Conservation (phyloP, 768 basidiomycete genomes). For the Amanita thiersii region DNA sequence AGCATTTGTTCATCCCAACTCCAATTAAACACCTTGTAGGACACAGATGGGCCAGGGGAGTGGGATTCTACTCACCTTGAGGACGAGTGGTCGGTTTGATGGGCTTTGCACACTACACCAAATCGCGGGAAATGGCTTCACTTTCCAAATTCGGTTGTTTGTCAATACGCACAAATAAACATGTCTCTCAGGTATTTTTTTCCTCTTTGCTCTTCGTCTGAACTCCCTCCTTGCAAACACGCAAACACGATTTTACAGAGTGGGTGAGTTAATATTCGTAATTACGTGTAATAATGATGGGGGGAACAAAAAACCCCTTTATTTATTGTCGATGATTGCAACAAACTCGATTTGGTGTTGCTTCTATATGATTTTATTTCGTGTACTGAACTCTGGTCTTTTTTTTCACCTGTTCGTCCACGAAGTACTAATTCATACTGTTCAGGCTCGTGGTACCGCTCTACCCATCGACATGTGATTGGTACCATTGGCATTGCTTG, state of each 20-base stretch:
- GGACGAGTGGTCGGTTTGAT: conserved; percentile 40
- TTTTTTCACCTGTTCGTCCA: too few species aligned
- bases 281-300: neutral
- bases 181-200: conserved; percentile 1
- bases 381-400: too few species aligned
- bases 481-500: too few species aligned
- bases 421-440: too few species aligned
- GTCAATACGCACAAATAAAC: conserved; percentile 22
- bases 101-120: conserved; percentile 16
- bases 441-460: too few species aligned
- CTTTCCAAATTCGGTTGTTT: conserved; percentile 2
- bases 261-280: neutral
- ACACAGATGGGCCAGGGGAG: conserved; percentile 9
- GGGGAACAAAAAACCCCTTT: neutral
- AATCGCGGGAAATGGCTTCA: neutral
- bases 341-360: neutral
- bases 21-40: conserved; percentile 7
- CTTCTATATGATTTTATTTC: neutral
- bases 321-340: conserved; percentile 6
- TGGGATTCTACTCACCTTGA: conserved; percentile 56
- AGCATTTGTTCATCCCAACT: too few species aligned
- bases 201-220: neutral
- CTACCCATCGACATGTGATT: too few species aligned
- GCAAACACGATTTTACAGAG: neutral
- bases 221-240: neutral